Conservation (phyloP, 257 asterid genomes). For the Schizonepeta tenuifolia region DNA sequence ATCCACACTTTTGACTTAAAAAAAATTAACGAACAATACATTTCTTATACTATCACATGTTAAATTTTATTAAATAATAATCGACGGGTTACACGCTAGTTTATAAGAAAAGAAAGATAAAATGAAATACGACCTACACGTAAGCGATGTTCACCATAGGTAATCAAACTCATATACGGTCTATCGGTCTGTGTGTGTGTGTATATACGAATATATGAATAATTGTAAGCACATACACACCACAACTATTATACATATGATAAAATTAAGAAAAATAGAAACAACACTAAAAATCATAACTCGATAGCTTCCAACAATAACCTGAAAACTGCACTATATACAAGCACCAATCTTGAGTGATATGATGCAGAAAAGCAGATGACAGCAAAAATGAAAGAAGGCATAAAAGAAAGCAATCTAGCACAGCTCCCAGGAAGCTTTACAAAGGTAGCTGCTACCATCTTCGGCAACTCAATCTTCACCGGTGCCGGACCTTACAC, state of each 20-base stretch:
- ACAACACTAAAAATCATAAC: neutral
- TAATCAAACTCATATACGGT: too few relatives aligned
- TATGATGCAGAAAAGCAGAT: slow-evolving; percentile 4
- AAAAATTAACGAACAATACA: too few relatives aligned
- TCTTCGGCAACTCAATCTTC: slow-evolving; percentile 34
- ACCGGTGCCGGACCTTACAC: slow-evolving; percentile 27
- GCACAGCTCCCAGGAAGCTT: slow-evolving; percentile 46
- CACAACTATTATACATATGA: neutral
- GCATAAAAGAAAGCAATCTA: slow-evolving; percentile 14
- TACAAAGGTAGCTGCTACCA: slow-evolving; percentile 26
- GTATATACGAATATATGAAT: too few relatives aligned
- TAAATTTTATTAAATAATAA: too few relatives aligned
- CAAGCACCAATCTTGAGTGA: slow-evolving; percentile 37
- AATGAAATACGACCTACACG: too few relatives aligned
- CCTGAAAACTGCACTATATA: slow-evolving; percentile 30
- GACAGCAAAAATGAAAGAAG: slow-evolving; percentile 36
- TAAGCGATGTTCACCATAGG: too few relatives aligned
- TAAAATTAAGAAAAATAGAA: neutral
- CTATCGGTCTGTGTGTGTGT: too few relatives aligned
- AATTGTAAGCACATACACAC: too few relatives aligned
- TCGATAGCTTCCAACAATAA: slow-evolving; percentile 18
- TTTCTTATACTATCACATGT: too few relatives aligned
- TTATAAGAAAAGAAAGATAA: too few relatives aligned
- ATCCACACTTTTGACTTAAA: too few relatives aligned
- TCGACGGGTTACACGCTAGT: too few relatives aligned